phyloP scores from a whole-genome alignment of 352 stramenopile genomes.

The Phytopythium aichiense region DNA sequence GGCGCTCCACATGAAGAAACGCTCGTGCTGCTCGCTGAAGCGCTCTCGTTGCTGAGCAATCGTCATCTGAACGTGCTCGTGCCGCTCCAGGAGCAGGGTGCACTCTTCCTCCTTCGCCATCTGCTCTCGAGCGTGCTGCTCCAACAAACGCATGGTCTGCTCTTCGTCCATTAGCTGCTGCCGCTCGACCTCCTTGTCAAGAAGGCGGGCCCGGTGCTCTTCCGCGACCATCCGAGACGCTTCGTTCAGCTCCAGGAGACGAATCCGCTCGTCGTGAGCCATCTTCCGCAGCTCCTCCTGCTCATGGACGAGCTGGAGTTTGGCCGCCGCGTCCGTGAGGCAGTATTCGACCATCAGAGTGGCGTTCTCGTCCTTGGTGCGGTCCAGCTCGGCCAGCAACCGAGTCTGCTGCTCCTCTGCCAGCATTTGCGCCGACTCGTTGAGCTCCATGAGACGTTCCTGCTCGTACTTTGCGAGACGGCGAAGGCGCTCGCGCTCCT shows the following conservation, averaged over 20 bases:
- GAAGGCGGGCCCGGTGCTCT: not conserved
- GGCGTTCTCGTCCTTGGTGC: constrained; percentile 5
- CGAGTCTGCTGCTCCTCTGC: constrained; percentile 3
- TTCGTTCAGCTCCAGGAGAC: constrained; percentile 5
- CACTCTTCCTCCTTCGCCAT: constrained; percentile 3
- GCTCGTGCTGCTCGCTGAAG: constrained; percentile 7
- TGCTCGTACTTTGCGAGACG: constrained; percentile 6
- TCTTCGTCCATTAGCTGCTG: constrained; percentile 3
- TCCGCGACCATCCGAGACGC: constrained; percentile 3
- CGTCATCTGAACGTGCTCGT: not conserved
- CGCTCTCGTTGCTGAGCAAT: constrained; percentile 2
- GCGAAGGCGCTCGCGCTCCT: constrained; percentile 2
- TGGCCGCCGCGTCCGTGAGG: constrained; percentile 3
- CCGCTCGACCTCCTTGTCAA: constrained; percentile 1
- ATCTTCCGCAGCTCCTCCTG: constrained; percentile 7
- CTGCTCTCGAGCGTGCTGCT: constrained; percentile 1
- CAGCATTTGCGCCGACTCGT: constrained; percentile 5
- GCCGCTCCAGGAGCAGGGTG: not conserved
- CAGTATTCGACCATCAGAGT: not conserved
- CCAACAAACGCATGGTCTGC: not conserved
- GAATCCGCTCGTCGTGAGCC: constrained; percentile 5
- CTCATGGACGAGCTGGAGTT: not conserved
- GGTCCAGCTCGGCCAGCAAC: not conserved
- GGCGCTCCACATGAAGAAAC: constrained; percentile 7
- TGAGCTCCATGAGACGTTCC: constrained; percentile 2